Evolutionary conservation across 108 stramenopile species (phyloP), one percentile per base, ranked within the genome.

Genomic region (Skeletonema marinoi): DNA sequence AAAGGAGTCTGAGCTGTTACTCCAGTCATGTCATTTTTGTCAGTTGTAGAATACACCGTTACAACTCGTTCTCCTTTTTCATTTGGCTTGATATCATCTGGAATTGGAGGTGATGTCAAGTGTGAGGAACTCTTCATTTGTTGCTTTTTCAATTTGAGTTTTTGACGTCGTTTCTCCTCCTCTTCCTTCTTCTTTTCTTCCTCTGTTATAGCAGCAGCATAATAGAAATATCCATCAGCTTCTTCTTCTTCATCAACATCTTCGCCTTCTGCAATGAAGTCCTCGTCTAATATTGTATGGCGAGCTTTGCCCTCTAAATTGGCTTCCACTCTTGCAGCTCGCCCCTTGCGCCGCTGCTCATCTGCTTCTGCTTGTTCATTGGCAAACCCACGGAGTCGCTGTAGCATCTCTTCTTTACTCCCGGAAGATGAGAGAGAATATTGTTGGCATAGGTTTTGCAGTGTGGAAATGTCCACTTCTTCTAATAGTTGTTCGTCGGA

Each of bases 41-140:
- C 95, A 6, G 83, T 88, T 13, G 95, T 89, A 32, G 89, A 89
- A 70, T 93, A 96, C 0, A 92, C 65, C 4, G 95, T 93, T 3
- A 93, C 95, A 1, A 90, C 88, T 41, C 89, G 80, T 79, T 92
- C 92, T 46, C 95, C 95, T 60, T 91, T 77, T 72, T 88, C 95
- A 60, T 92, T 89, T 17, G 88, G 86, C 74, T 87, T 71, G 13
- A 84, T 42, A 44, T 67, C 70, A 12, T 87, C 82, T 12, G 90
- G 92, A 10, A 78, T 80, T 13, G 85, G 88, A 35, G 91, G 86
- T 35, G 91, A 86, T 2, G 92, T 86, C 42, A 84, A 35, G 13
- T 7, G 89, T 74, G 64, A 79, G 19, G 9, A 51, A 50, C 68
- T 54, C 68, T 44, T 31, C 41, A 75, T 25, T 68, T 59, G 29